These are phyloP conservation scores for Vanilla planifolia DNA, from an alignment of 106 monocot species.

Conservation along the genomic window DNA sequence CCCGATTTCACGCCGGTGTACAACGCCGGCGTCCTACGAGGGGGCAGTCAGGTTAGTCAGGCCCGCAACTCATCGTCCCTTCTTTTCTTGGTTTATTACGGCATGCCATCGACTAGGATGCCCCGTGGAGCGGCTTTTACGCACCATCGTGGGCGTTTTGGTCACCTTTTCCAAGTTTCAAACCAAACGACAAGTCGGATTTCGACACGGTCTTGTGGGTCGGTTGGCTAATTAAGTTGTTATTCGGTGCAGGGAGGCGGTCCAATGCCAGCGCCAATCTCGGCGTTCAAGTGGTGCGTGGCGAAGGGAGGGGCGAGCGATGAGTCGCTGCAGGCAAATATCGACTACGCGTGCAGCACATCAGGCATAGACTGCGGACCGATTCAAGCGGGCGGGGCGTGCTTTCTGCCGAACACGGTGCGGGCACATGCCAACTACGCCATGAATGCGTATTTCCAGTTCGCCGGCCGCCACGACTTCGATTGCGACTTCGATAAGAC, in stretches of 20 bases:
- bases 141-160: neutral
- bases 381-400: constrained; percentile 45
- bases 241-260: neutral
- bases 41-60: constrained; percentile 4
- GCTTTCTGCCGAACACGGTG: constrained; percentile 39
- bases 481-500: constrained; percentile 55
- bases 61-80: neutral
- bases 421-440: constrained; percentile 51
- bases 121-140: neutral
- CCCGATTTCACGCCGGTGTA: constrained; percentile 51
- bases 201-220: no score
- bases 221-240: neutral
- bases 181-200: neutral
- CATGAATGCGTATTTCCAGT: constrained; percentile 67
- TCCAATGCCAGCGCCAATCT: neutral
- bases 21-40: constrained; percentile 42
- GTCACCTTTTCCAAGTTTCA: neutral
- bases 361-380: constrained; percentile 40
- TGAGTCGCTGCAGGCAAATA: constrained; percentile 41
- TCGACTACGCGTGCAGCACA: constrained; percentile 51
- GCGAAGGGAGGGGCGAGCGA: constrained; percentile 26
- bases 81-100: neutral
- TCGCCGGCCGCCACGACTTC: constrained; percentile 30
- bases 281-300: constrained; percentile 45
- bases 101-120: neutral